Evolutionary conservation across 1,284 basidiomycete genomes (phyloP).

Genomic region (Cryptococcus sp.): DNA sequence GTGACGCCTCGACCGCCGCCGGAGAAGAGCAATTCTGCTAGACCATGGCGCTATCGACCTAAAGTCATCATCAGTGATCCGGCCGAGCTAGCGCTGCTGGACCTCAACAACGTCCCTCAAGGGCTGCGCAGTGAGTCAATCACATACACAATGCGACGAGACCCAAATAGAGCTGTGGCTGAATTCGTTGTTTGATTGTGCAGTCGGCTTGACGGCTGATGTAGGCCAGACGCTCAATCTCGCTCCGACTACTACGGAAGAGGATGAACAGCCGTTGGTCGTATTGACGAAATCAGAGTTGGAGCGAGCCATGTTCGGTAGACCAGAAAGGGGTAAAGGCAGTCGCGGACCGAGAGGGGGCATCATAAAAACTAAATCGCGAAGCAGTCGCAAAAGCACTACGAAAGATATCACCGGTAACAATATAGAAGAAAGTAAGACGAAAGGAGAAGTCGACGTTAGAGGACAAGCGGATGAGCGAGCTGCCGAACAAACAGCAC

Average conservation of each 20-base stretch:
- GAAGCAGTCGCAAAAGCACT: too few species aligned
- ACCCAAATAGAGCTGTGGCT: not conserved
- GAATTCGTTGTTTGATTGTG: not conserved
- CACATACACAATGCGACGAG: not conserved
- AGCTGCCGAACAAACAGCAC: too few species aligned
- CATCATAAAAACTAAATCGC: not conserved
- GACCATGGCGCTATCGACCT: not conserved
- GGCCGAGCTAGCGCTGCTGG: constrained; percentile 9
- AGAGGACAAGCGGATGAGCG: too few species aligned
- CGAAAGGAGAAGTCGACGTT: too few species aligned
- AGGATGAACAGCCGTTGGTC: not conserved
- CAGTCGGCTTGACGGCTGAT: not conserved
- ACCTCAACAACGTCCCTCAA: constrained; percentile 12
- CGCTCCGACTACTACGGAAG: not conserved
- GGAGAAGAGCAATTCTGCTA: not conserved
- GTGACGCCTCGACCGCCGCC: not conserved
- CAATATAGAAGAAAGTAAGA: too few species aligned
- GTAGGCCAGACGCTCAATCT: not conserved
- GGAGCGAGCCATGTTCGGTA: not conserved
- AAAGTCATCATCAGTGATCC: constrained; percentile 8
- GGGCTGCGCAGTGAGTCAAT: constrained; percentile 13
- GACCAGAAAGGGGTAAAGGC: constrained; percentile 2
- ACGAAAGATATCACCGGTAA: too few species aligned
- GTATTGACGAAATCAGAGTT: not conserved
- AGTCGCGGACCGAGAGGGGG: not conserved